phyloP scores from a whole-genome alignment of 2,329 filamentous ascomycete genomes.

The Cyanodermella asteris region DNA sequence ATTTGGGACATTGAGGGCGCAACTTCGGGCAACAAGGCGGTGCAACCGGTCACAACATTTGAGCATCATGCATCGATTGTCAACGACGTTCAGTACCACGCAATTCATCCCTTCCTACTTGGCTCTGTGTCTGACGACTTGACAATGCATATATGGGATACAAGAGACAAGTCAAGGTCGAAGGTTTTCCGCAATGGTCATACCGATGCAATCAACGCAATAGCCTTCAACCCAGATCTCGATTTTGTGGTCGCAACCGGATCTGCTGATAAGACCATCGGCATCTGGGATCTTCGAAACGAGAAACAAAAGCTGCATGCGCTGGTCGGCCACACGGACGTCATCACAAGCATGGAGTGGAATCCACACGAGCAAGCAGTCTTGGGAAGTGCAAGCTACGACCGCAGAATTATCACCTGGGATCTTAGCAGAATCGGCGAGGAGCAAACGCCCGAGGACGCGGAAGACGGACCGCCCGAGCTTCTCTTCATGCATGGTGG shows the following conservation, averaged over 20 bases:
- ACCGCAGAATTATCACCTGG: conserved; percentile 90
- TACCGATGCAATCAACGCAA: conserved; percentile 80
- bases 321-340: conserved; percentile 68
- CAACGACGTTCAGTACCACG: conserved; percentile 93
- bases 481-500: conserved; percentile 98
- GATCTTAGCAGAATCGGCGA: conserved; percentile 79
- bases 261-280: conserved; percentile 86
- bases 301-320: conserved; percentile 77
- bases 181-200: too few species aligned
- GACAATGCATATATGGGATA: conserved; percentile 77
- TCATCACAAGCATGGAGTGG: conserved; percentile 84
- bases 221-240: conserved; percentile 82
- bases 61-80: conserved; percentile 78
- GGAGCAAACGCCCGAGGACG: conserved; percentile 85
- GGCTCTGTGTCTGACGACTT: conserved; percentile 90
- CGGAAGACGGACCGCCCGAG: conserved; percentile 84
- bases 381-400: conserved; percentile 77
- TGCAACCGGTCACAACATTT: conserved; percentile 54
- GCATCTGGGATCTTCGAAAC: conserved; percentile 85
- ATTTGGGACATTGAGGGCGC: conserved; percentile 79
- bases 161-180: too few species aligned
- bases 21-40: conserved; percentile 42
- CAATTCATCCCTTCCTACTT: conserved; percentile 61
- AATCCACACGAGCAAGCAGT: conserved; percentile 79
- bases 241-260: conserved; percentile 81